Evolutionary conservation across 352 stramenopile genomes (phyloP).

Genomic region (Peronosclerospora sorghi): DNA sequence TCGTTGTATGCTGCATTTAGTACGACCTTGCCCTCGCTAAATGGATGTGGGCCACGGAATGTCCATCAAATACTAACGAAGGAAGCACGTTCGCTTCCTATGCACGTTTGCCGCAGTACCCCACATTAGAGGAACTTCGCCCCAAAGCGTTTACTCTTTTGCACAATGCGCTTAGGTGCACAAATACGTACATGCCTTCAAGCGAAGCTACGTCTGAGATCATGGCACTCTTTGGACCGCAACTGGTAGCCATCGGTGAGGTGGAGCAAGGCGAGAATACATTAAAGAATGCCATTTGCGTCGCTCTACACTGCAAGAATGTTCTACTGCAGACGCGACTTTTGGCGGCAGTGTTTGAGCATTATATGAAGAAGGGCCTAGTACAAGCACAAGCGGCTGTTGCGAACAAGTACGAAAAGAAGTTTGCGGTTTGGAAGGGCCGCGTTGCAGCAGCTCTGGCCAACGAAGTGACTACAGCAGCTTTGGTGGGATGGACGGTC

Average conservation of each 20-base stretch:
- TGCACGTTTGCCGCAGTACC: constrained; percentile 17
- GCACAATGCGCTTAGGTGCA: constrained; percentile 31
- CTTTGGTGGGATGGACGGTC: constrained; percentile 41
- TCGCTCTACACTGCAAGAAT: constrained; percentile 52
- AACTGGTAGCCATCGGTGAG: constrained; percentile 30
- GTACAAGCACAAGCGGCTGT: constrained; percentile 30
- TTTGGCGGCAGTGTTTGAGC: constrained; percentile 40
- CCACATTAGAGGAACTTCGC: constrained; percentile 34
- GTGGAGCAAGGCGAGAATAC: constrained; percentile 45
- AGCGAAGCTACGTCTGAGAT: constrained; percentile 50
- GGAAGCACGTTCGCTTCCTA: constrained; percentile 1
- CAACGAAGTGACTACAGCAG: constrained; percentile 23
- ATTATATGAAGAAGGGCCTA: constrained; percentile 35
- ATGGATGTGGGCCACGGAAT: constrained; percentile 63
- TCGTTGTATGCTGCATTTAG: constrained; percentile 25
- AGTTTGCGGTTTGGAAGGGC: constrained; percentile 32
- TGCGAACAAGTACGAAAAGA: constrained; percentile 57
- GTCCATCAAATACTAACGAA: constrained; percentile 6
- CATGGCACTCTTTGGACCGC: constrained; percentile 55
- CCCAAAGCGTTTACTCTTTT: constrained; percentile 32
- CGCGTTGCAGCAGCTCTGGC: constrained; percentile 36
- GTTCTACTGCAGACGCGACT: constrained; percentile 54
- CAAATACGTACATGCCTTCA: constrained; percentile 35
- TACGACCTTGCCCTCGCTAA: constrained; percentile 60
- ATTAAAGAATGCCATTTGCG: constrained; percentile 42